phyloP scores from a whole-genome alignment of 345 rosid genomes.

The Heritiera littoralis region DNA sequence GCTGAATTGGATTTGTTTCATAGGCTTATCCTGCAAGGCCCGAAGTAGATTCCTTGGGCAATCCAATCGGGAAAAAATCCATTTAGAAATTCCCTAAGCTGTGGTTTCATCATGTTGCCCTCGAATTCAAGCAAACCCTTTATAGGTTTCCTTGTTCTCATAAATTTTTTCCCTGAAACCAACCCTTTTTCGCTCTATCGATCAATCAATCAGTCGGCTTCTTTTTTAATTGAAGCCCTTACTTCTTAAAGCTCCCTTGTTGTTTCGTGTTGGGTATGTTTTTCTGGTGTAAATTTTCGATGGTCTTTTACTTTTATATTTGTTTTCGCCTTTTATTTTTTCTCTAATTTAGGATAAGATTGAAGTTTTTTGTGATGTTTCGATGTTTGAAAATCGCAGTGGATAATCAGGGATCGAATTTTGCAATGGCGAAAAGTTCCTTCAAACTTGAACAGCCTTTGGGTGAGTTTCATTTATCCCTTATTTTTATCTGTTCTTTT shows the following conservation, averaged over 20 bases:
- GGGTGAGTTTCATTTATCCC: slow-evolving; percentile 41
- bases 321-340: neutral
- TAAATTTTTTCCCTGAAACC: slow-evolving; percentile 22
- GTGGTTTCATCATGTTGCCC: slow-evolving; percentile 37
- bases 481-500: neutral
- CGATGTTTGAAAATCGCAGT: slow-evolving; percentile 53
- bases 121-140: slow-evolving; percentile 25
- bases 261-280: slow-evolving; percentile 46
- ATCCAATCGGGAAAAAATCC: neutral
- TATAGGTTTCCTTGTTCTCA: slow-evolving; percentile 18
- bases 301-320: neutral
- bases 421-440: slow-evolving; percentile 61
- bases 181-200: slow-evolving; percentile 26
- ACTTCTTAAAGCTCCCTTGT: neutral
- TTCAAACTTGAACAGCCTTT: slow-evolving; percentile 70
- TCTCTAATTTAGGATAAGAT: neutral
- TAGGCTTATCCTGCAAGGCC: neutral
- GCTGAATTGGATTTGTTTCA: neutral
- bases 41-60: slow-evolving; percentile 20
- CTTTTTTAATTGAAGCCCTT: slow-evolving; percentile 16
- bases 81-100: neutral
- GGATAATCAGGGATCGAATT: slow-evolving; percentile 25
- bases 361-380: slow-evolving; percentile 35
- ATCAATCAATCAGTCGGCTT: slow-evolving; percentile 19
- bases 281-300: neutral